phyloP scores from a whole-genome alignment of 2,329 filamentous ascomycete species.

The Talaromyces pinophilus region DNA sequence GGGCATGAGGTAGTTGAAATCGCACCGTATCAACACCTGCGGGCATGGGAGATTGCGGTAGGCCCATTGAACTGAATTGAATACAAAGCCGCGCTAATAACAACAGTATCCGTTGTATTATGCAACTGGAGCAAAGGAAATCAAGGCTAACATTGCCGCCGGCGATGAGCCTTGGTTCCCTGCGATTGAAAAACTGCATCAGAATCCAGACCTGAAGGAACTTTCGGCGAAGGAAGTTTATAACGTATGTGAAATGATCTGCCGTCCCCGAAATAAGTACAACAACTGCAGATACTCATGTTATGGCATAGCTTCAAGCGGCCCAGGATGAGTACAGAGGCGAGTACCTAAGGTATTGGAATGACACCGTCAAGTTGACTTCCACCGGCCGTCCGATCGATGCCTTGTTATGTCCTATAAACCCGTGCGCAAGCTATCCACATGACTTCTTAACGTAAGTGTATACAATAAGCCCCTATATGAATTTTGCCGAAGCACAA shows the following conservation, averaged over 20 bases:
- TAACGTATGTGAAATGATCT: no score
- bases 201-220: background rate
- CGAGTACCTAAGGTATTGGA: background rate
- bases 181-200: no score
- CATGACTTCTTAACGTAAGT: conserved; percentile 1
- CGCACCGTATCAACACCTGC: background rate
- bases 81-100: no score
- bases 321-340: background rate
- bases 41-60: background rate
- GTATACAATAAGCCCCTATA: no score
- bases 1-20: background rate
- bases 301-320: no score
- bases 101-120: background rate
- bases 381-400: background rate
- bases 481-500: no score
- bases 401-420: background rate
- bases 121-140: background rate
- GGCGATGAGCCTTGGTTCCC: background rate
- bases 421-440: background rate
- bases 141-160: background rate
- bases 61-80: no score
- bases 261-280: no score
- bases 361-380: background rate
- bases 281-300: no score
- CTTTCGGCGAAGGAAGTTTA: background rate